These are phyloP conservation scores for Piloderma croceum DNA, from an alignment of 768 basidiomycete genomes.

Conservation along the genomic window DNA sequence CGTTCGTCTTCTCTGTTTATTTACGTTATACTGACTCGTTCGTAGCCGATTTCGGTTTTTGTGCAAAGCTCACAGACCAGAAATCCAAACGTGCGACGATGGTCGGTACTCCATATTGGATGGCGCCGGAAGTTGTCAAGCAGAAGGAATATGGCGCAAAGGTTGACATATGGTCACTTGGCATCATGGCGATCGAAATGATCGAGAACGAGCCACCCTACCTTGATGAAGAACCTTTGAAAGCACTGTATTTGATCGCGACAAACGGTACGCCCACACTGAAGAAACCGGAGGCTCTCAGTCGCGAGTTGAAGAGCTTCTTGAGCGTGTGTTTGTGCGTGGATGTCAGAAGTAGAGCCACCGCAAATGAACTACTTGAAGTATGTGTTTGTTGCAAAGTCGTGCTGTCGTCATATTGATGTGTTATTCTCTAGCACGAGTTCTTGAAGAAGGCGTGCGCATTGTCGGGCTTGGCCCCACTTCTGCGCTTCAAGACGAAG, in stretches of 20 bases:
- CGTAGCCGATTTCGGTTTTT: constrained; percentile 93
- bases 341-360: constrained; percentile 90
- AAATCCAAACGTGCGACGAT: constrained; percentile 97
- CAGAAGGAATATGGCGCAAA: constrained; percentile 96
- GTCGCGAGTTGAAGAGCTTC: constrained; percentile 91
- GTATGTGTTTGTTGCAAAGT: constrained; percentile 38
- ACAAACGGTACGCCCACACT: constrained; percentile 98
- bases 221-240: constrained; percentile 33
- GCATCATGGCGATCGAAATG: constrained; percentile 99
- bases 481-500: constrained; percentile 77
- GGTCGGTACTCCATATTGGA: constrained; percentile 98
- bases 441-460: constrained; percentile 89
- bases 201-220: constrained; percentile 73
- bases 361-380: constrained; percentile 78
- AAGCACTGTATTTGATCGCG: constrained; percentile 87
- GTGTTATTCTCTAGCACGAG: constrained; percentile 62
- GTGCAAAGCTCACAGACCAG: constrained; percentile 92
- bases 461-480: constrained; percentile 73
- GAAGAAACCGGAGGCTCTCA: constrained; percentile 91
- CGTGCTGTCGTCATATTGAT: constrained; percentile 1
- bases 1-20: neutral
- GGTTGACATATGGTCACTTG: constrained; percentile 94
- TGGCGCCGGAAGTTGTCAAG: constrained; percentile 98
- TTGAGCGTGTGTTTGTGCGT: constrained; percentile 97
- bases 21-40: constrained; percentile 3